These are phyloP conservation scores for Hymenotorrendiella dingleyae DNA, from an alignment of 2,329 filamentous ascomycete genomes.

Conservation along the genomic window DNA sequence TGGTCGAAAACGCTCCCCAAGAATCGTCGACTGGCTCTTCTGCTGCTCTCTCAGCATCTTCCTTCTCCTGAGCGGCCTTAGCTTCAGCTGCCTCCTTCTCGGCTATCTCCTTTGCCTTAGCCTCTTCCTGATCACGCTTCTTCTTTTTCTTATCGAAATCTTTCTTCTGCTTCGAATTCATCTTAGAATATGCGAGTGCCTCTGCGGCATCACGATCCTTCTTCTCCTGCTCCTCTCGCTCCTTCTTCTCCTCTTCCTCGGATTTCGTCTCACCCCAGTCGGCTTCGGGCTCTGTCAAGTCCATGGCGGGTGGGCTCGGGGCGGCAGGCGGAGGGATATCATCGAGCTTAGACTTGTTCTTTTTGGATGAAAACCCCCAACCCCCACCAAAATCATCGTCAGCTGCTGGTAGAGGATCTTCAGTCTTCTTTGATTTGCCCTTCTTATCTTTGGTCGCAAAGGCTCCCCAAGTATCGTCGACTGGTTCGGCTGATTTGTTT, in stretches of 20 bases:
- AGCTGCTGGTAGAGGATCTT: slow-evolving; percentile 38
- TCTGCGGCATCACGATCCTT: slow-evolving; percentile 29
- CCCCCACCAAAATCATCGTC: slow-evolving; percentile 41
- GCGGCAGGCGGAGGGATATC: slow-evolving; percentile 40
- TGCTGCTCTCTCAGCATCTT: too few relatives aligned
- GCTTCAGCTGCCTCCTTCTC: slow-evolving; percentile 38
- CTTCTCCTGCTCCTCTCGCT: slow-evolving; percentile 36
- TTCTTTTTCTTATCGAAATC: slow-evolving; percentile 33
- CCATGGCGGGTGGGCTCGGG: slow-evolving; percentile 42
- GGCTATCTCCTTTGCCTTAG: slow-evolving; percentile 23
- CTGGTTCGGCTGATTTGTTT: slow-evolving; percentile 29
- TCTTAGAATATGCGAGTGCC: slow-evolving; percentile 38
- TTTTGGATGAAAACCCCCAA: slow-evolving; percentile 39
- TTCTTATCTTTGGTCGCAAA: slow-evolving; percentile 37
- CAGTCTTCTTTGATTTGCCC: slow-evolving; percentile 46
- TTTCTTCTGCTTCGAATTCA: slow-evolving; percentile 30
- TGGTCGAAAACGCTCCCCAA: slow-evolving; percentile 20
- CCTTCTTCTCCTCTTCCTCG: slow-evolving; percentile 39
- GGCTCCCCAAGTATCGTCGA: slow-evolving; percentile 32
- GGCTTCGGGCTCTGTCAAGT: slow-evolving; percentile 39
- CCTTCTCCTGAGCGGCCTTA: too few relatives aligned
- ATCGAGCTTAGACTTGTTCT: slow-evolving; percentile 36
- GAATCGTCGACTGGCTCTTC: slow-evolving; percentile 34
- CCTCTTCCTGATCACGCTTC: too few relatives aligned
- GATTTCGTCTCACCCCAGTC: slow-evolving; percentile 37